These are phyloP conservation scores for Neobulgaria alba DNA, from an alignment of 2,329 filamentous ascomycete genomes.

Conservation along the genomic window DNA sequence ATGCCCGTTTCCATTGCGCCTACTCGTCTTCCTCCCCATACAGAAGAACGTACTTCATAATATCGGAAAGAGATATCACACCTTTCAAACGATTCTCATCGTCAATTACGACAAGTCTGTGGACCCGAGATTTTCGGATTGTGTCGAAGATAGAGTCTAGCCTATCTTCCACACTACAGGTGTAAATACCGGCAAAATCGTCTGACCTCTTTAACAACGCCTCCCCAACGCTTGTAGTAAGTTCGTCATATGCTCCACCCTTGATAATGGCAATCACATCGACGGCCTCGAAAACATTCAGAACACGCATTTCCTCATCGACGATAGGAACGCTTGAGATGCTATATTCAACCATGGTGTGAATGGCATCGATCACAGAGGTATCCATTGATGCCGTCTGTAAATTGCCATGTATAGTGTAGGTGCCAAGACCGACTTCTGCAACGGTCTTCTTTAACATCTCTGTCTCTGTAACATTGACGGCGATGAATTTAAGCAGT, in stretches of 20 bases:
- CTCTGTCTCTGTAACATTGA: conserved; percentile 80
- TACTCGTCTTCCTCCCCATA: conserved; percentile 35
- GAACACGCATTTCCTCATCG: conserved; percentile 65
- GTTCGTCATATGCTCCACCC: conserved; percentile 83
- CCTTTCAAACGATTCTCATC: conserved; percentile 80
- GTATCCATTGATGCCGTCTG: conserved; percentile 82
- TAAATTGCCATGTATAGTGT: conserved; percentile 48
- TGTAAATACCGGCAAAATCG: conserved; percentile 94
- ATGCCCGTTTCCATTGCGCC: conserved; percentile 12
- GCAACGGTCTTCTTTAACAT: conserved; percentile 78
- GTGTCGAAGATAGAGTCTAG: conserved; percentile 96
- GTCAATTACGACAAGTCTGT: conserved; percentile 87
- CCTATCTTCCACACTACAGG: conserved; percentile 83
- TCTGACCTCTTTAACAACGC: conserved; percentile 79
- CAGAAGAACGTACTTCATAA: conserved; percentile 87
- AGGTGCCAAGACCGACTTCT: conserved; percentile 80
- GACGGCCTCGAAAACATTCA: conserved; percentile 96
- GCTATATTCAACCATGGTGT: conserved; percentile 83
- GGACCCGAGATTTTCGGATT: conserved; percentile 87
- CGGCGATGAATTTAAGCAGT: conserved; percentile 96
- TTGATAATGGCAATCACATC: conserved; percentile 96
- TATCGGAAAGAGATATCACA: conserved; percentile 89
- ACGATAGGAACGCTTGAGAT: conserved; percentile 94
- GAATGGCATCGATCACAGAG: conserved; percentile 88
- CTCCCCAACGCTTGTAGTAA: conserved; percentile 79